phyloP scores from a whole-genome alignment of 129 eudicot species.

The Flaveria sonorensis region DNA sequence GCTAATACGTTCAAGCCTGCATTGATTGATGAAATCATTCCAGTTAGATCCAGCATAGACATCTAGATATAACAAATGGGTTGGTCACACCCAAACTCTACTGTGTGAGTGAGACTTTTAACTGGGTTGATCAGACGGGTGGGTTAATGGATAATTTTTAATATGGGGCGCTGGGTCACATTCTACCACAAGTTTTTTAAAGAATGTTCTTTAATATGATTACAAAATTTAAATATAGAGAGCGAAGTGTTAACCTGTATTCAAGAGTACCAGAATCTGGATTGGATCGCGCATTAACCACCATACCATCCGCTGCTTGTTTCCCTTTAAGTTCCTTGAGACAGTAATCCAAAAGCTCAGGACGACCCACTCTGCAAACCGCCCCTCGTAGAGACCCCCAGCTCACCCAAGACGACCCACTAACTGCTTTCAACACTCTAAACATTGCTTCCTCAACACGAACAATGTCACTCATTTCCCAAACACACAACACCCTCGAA shows the following conservation, averaged over 20 bases:
- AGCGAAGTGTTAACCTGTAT: slow-evolving; percentile 17
- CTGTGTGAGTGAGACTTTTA: no score
- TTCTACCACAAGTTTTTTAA: no score
- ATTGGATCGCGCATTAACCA: slow-evolving; percentile 57
- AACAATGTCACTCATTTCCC: slow-evolving; percentile 55
- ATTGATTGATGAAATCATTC: slow-evolving; percentile 9
- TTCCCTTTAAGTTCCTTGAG: slow-evolving; percentile 89
- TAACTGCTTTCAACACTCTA: slow-evolving; percentile 72
- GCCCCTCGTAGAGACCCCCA: slow-evolving; percentile 90
- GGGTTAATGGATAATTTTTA: no score
- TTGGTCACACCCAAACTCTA: neutral
- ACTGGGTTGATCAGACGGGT: no score
- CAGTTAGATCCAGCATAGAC: neutral
- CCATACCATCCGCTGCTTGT: slow-evolving; percentile 69
- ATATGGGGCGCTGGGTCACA: no score
- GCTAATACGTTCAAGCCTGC: slow-evolving; percentile 63
- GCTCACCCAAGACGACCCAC: slow-evolving; percentile 81
- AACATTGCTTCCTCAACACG: slow-evolving; percentile 89
- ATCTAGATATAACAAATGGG: slow-evolving; percentile 5
- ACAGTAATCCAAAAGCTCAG: slow-evolving; percentile 86
- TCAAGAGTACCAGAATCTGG: slow-evolving; percentile 18
- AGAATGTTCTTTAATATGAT: no score
- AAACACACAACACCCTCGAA: slow-evolving; percentile 55
- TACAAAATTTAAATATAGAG: neutral
- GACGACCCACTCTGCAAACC: slow-evolving; percentile 76